phyloP scores from a whole-genome alignment of 257 asterid species.

The Gynochthodes officinalis region DNA sequence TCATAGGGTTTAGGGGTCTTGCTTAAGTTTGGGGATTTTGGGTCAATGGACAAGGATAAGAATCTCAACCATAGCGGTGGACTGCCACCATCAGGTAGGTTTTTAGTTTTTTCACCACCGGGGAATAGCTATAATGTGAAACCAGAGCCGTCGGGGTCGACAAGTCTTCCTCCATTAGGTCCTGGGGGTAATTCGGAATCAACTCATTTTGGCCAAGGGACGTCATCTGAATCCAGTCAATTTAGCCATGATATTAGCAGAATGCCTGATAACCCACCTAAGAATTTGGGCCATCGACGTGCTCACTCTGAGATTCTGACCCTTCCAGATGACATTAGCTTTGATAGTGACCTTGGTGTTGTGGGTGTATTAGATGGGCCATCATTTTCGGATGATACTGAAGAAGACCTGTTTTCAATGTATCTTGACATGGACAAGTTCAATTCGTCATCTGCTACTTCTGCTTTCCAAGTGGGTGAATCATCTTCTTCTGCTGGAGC shows the following conservation, averaged over 20 bases:
- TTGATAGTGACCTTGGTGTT: constrained; percentile 88
- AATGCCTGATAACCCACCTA: constrained; percentile 90
- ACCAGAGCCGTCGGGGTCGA: constrained; percentile 48
- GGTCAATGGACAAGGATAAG: constrained; percentile 81
- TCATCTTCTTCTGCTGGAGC: constrained; percentile 50
- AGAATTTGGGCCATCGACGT: constrained; percentile 78
- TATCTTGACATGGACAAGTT: constrained; percentile 87
- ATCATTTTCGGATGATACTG: constrained; percentile 77
- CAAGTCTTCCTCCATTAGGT: constrained; percentile 62
- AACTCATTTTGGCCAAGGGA: constrained; percentile 53
- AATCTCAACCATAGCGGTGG: constrained; percentile 34
- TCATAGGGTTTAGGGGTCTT: background rate
- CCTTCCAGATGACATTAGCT: constrained; percentile 93
- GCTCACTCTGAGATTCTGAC: constrained; percentile 93
- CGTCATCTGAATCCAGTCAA: constrained; percentile 44
- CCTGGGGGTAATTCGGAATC: constrained; percentile 50
- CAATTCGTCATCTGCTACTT: constrained; percentile 69
- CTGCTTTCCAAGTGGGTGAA: constrained; percentile 64
- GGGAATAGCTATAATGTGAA: constrained; percentile 42
- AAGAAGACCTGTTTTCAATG: constrained; percentile 75
- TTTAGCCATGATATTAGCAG: constrained; percentile 82
- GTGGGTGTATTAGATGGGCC: constrained; percentile 94
- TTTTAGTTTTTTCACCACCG: constrained; percentile 55
- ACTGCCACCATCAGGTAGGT: constrained; percentile 80
- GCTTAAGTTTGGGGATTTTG: constrained; percentile 10